Conservation (phyloP, 2,329 filamentous ascomycete genomes). For the Trichoderma sp. region DNA sequence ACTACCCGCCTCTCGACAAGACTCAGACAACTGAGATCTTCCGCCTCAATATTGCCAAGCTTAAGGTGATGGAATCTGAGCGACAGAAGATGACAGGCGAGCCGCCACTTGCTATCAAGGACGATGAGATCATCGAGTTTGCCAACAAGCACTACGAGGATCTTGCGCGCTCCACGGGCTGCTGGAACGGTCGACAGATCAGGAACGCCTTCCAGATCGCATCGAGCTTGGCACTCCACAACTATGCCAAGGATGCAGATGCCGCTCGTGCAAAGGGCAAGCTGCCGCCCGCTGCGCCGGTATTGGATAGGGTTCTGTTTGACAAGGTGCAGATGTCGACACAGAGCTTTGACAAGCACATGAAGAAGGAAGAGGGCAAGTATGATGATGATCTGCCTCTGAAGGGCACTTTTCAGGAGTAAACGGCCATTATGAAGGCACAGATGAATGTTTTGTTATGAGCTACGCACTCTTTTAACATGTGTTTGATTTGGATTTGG, state of each 20-base stretch:
- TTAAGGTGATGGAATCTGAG: conserved; percentile 38
- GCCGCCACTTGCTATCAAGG: conserved; percentile 35
- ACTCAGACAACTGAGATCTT: conserved; percentile 42
- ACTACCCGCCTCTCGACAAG: conserved; percentile 42
- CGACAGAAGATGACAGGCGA: conserved; percentile 38
- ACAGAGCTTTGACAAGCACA: conserved; percentile 42
- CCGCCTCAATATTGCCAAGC: conserved; percentile 40
- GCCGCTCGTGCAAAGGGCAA: conserved; percentile 34
- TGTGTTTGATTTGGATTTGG: neutral
- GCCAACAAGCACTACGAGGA: conserved; percentile 36
- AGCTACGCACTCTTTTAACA: neutral
- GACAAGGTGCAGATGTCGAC: conserved; percentile 45
- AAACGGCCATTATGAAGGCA: neutral
- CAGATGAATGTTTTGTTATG: neutral
- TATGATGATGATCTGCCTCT: conserved; percentile 36
- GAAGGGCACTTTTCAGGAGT: conserved; percentile 35
- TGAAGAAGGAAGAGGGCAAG: conserved; percentile 39
- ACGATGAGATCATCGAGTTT: conserved; percentile 37
- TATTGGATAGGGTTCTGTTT: conserved; percentile 39
- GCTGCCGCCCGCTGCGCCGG: conserved; percentile 35
- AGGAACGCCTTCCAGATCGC: conserved; percentile 39
- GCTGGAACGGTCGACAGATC: conserved; percentile 41
- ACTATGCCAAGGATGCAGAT: conserved; percentile 33
- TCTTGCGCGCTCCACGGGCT: conserved; percentile 28
- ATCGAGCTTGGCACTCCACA: conserved; percentile 38